Base-by-base conservation (phyloP, 2,329 filamentous ascomycete genomes). In the Dothistroma septosporum region DNA sequence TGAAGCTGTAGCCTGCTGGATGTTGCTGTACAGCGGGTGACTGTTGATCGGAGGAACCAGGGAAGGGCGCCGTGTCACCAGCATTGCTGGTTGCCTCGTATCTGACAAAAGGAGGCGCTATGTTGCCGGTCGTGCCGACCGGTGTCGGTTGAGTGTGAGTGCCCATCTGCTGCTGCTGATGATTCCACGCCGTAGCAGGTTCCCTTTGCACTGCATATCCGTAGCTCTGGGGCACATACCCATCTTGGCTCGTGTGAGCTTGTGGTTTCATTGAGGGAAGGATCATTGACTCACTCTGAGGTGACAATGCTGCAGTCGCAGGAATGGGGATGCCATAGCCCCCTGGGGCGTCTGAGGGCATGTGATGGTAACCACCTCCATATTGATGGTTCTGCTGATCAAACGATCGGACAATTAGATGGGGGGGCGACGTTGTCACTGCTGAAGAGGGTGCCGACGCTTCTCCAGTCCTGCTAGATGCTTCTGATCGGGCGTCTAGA, bases 401-500 rank as follows among this genome's bases (percentile, higher is more conserved):
- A 46, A 65, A 61, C n/a, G 53, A 35, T 47, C 60, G 58, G 28
- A 59, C 46, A 32, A 61, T 66, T 19, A 19, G 41, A 22, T 68
- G 63, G 37, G 65, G 53, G 32, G 70, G 63, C 7, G 67, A 69
- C 21, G 67, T 64, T 1, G 69, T 68, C n/a, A 68, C 65, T 11
- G 66, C 63, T 48, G 70, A 70, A 2, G 69, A 67, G 24, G 68
- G 60, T n/a, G 58, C 64, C 21, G 69, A 68, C 11, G 58, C 64
- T 8, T 56, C 54, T n/a, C 60, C 60, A 21, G 65, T 55, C 53
- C 65, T 67, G 22, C 53, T 60, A 8, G 65, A 66, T 14, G 61
- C 53, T 19, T 70, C 66, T 2, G 68, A 66, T n/a, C 61, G 62
- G 47, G 66, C 64, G 33, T 73, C 71, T 11, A 70, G 59, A 11